Percentiles rank a stretch among this genome's conserved stretches.
Evolutionary conservation across 1,284 basidiomycete genomes (phyloP).

Genomic region (Lignosus rhinocerotis): DNA sequence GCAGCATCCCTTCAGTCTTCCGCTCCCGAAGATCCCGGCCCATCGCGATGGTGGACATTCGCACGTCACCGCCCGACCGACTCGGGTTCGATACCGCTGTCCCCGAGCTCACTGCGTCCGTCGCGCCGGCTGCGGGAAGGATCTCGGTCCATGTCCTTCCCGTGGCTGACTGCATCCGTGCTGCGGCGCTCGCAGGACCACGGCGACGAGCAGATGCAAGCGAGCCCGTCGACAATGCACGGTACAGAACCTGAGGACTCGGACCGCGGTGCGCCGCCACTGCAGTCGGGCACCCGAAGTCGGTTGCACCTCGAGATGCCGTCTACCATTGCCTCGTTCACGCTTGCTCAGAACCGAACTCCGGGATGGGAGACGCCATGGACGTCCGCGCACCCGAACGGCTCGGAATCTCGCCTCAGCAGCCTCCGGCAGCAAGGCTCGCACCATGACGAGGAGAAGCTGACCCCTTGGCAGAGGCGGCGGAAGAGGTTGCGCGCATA

Average conservation of each 20-base stretch:
- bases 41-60: conserved; percentile 73
- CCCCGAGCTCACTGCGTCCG: conserved; percentile 16
- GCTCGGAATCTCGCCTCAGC: conserved; percentile 1
- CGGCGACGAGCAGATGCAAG: not conserved
- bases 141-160: conserved; percentile 30
- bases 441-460: conserved; percentile 38
- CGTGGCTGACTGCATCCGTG: conserved; percentile 30
- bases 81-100: conserved; percentile 24
- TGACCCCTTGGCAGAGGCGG: conserved; percentile 43
- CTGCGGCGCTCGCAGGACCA: conserved; percentile 33
- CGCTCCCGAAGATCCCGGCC: conserved; percentile 37
- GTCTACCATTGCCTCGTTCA: conserved; percentile 45
- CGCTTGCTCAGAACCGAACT: conserved; percentile 53
- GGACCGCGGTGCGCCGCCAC: conserved; percentile 15
- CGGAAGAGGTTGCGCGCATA: conserved; percentile 62
- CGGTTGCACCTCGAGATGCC: conserved; percentile 42
- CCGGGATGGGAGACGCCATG: conserved; percentile 72
- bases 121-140: conserved; percentile 23
- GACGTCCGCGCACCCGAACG: conserved; percentile 45
- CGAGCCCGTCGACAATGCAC: conserved; percentile 13
- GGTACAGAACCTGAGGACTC: conserved; percentile 19
- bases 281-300: conserved; percentile 14
- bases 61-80: conserved; percentile 32
- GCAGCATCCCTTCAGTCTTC: conserved; percentile 54
- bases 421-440: conserved; percentile 30